Conservation (phyloP, 2,329 filamentous ascomycete genomes). For the Pseudocercospora macadamiae region DNA sequence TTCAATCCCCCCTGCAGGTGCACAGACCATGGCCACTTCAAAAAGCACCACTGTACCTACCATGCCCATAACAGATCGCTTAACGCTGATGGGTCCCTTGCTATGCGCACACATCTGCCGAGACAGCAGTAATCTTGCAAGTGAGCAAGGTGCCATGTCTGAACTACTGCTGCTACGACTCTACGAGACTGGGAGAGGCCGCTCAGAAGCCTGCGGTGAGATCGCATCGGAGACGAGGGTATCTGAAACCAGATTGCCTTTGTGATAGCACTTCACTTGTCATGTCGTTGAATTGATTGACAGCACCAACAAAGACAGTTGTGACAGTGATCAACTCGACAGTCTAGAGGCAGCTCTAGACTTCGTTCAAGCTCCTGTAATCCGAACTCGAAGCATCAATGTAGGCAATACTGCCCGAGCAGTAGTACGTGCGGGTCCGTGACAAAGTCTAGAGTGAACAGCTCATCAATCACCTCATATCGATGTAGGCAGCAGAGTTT, state of each 20-base stretch:
- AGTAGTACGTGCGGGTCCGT: slow-evolving; percentile 24
- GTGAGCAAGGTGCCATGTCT: slow-evolving; percentile 4
- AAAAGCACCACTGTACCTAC: background rate
- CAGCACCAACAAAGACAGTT: background rate
- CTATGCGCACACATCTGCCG: slow-evolving; percentile 7
- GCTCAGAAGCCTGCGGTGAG: background rate
- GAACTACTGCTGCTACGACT: slow-evolving; percentile 1
- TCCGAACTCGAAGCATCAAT: background rate
- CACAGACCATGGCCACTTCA: too few relatives aligned
- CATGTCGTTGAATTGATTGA: background rate
- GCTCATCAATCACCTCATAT: slow-evolving; percentile 4
- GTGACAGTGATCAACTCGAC: background rate
- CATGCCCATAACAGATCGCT: slow-evolving; percentile 5
- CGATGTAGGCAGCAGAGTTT: background rate
- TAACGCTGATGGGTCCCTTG: slow-evolving; percentile 9
- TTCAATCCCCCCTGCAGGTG: too few relatives aligned
- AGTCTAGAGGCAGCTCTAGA: background rate
- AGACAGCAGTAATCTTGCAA: slow-evolving; percentile 9
- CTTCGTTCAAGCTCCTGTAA: background rate
- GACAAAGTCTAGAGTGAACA: slow-evolving; percentile 29
- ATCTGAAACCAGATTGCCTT: slow-evolving; percentile 5
- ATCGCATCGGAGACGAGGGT: slow-evolving; percentile 8
- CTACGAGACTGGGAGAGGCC: background rate
- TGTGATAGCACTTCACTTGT: slow-evolving; percentile 3
- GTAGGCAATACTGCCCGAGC: background rate